A percentile compares a stretch with the other conserved stretches of the same genome.
These are phyloP conservation scores for Zymoseptoria brevis DNA, from an alignment of 2,329 filamentous ascomycete species.

Conservation along the genomic window DNA sequence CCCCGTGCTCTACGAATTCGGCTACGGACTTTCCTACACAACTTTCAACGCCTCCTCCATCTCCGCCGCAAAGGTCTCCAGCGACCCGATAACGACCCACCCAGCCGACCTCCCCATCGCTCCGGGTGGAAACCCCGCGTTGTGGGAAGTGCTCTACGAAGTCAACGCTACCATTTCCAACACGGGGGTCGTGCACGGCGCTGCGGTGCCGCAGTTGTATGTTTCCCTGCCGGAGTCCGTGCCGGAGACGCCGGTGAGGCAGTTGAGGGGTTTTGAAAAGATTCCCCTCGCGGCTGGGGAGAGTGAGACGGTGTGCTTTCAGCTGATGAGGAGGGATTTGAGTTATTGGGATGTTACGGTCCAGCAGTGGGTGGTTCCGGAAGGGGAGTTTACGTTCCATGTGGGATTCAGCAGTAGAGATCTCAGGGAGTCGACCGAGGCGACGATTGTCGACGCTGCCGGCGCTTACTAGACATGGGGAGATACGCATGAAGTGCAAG, in stretches of 20 bases:
- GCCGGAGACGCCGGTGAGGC: conserved; percentile 32
- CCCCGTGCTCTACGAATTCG: conserved; percentile 53
- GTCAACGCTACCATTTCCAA: conserved; percentile 52
- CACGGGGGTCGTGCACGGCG: conserved; percentile 48
- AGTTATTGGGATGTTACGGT: conserved; percentile 29
- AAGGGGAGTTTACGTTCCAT: background rate
- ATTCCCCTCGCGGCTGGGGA: conserved; percentile 25
- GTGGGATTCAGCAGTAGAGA: background rate
- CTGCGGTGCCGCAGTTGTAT: conserved; percentile 53
- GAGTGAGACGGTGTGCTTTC: conserved; percentile 25
- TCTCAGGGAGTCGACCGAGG: background rate
- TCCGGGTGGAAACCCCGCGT: conserved; percentile 55
- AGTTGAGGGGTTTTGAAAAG: conserved; percentile 41
- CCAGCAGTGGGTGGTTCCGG: conserved; percentile 29
- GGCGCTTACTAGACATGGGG: no score
- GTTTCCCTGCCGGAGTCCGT: conserved; percentile 35
- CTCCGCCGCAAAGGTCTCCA: background rate
- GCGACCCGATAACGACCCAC: conserved; percentile 39
- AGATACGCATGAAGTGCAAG: no score
- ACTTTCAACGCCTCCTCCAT: conserved; percentile 48
- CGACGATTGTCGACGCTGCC: background rate
- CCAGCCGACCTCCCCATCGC: conserved; percentile 43
- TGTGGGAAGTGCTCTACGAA: conserved; percentile 50
- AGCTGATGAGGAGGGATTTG: conserved; percentile 29
- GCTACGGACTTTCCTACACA: conserved; percentile 58